Evolutionary conservation across 371 early-diverging fungal genomes (phyloP), one percentile per base, ranked within the genome.

Genomic region (Dentiscutata heterogama): DNA sequence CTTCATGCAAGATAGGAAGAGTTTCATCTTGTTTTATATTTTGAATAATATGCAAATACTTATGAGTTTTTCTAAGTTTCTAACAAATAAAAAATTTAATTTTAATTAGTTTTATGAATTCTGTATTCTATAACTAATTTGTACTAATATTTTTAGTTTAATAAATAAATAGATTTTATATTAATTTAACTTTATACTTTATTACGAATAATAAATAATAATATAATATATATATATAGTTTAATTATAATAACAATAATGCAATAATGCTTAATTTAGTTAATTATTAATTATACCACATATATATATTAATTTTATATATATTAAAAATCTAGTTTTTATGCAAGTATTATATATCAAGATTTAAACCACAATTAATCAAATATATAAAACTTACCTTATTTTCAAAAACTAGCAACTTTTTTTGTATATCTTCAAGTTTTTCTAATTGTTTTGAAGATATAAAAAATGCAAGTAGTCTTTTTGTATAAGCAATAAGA

Each of bases 371-470:
- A 10, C 46, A 46, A 46, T 46, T 46, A 11, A 46, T 0, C 46
- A 46, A 46, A 46, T 46, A 46, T 46, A 46, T 46, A 46, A 46
- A 8, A 46, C 46, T 46, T 8, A 5, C 46, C 46, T 46, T 46
- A 46, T 46, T 1, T 46, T 46, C 46, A 6, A 10, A 10, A 46
- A 46, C 1, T 46, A 46, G 46, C 10, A 46, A 46, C 46, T 18
- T 63, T 63, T 63, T 63, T 63, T 63, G 64, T 1, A 63, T 6
- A 63, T 63, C 64, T 18, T 63, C 64, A 31, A 70, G n/a, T 20
- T 54, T 72, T 25, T 72, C 16, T 22, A n/a, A 25, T 72, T 72
- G 54, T 13, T 72, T 31, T 13, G 22, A 0, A 11, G 13, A 27
- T 27, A 27, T 16, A 72, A 72, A 72, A 72, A 72, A 72, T 22